A percentile compares a stretch with the other conserved stretches of the same genome.
phyloP scores from a whole-genome alignment of 148 eudicot genomes.

The Agrostemma githago region DNA sequence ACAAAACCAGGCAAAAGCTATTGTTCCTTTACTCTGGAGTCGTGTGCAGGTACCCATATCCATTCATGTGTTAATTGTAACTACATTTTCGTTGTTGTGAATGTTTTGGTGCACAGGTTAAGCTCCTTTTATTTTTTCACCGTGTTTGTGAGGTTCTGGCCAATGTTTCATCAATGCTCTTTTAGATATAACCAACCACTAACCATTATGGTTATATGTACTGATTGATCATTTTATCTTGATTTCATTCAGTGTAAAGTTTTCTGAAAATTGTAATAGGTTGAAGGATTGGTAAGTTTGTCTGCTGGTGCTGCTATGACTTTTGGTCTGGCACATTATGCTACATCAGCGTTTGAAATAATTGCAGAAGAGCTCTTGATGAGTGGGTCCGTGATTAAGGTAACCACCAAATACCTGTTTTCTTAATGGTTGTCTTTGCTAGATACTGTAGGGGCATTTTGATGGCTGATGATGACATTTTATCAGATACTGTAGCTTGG shows the following conservation, averaged over 20 bases:
- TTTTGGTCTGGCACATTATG: constrained; percentile 79
- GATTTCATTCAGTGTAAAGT: not conserved
- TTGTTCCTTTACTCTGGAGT: constrained; percentile 89
- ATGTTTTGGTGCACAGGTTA: not conserved
- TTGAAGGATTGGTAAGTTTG: constrained; percentile 86
- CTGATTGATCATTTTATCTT: not conserved
- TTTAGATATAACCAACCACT: not conserved
- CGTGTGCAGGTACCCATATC: constrained; percentile 71
- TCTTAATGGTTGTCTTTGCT: constrained; percentile 8
- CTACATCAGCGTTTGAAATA: constrained; percentile 79
- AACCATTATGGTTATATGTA: not conserved
- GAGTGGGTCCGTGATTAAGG: constrained; percentile 91
- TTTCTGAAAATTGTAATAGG: constrained; percentile 38
- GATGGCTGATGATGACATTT: not conserved
- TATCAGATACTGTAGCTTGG: not conserved
- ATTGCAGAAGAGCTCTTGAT: constrained; percentile 93
- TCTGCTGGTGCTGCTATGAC: constrained; percentile 70
- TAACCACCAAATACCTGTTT: constrained; percentile 28
- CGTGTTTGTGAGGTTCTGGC: not conserved
- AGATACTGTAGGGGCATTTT: not conserved
- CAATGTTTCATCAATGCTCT: not conserved
- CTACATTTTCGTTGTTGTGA: not conserved
- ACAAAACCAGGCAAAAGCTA: constrained; percentile 62
- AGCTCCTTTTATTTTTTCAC: not conserved
- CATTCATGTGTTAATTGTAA: not conserved